phyloP scores from a whole-genome alignment of 345 rosid genomes.

The Leavenworthia alabamica region DNA sequence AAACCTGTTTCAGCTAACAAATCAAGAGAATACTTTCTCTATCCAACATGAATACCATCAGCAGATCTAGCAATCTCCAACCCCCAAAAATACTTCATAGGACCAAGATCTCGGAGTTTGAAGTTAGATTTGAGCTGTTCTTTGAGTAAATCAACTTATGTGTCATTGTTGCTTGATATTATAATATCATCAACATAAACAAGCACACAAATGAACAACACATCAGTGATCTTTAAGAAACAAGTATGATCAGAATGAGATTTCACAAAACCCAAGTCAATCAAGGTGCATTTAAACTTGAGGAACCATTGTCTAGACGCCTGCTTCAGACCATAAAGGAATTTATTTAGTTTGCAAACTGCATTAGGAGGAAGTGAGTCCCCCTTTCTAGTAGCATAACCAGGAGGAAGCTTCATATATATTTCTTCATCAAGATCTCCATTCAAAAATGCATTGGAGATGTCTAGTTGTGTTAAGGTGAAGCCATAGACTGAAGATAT shows the following conservation, averaged over 20 bases:
- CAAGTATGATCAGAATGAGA: not conserved
- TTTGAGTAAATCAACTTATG: too few relatives aligned
- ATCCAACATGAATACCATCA: not conserved
- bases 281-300: rapidly evolving
- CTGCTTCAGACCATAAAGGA: not conserved
- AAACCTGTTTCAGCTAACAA: not conserved
- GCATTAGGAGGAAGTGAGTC: not conserved
- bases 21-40: not conserved
- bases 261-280: not conserved
- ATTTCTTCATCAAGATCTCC: not conserved
- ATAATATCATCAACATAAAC: not conserved
- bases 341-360: not conserved
- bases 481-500: not conserved
- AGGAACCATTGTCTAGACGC: not conserved
- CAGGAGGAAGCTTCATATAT: not conserved
- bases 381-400: not conserved
- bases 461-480: not conserved
- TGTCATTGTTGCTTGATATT: not conserved
- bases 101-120: not conserved
- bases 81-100: not conserved
- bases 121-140: not conserved
- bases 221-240: not conserved
- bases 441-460: not conserved
- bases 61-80: rapidly evolving
- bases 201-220: not conserved